A percentile compares a stretch with the other conserved stretches of the same genome.
Evolutionary conservation across 768 basidiomycete genomes (phyloP).

Genomic region (Suillus discolor): DNA sequence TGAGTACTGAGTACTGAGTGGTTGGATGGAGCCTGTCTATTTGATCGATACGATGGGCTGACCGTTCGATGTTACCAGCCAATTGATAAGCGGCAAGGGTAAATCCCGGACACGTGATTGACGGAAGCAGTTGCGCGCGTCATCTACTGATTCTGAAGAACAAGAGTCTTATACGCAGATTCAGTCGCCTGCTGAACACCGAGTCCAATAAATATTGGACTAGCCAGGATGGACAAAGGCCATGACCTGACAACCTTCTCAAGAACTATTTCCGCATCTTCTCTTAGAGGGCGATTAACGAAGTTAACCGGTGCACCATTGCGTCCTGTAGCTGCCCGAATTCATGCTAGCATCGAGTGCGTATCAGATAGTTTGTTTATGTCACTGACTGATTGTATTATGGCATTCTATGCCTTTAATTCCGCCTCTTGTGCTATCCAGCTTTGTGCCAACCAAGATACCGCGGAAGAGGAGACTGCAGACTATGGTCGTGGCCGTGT

Average conservation of each 20-base stretch:
- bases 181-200: slow-evolving; percentile 8
- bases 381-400: not conserved
- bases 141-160: too few species aligned
- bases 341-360: slow-evolving; percentile 76
- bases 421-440: slow-evolving; percentile 26
- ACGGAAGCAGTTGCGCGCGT: not conserved
- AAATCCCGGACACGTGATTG: not conserved
- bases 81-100: not conserved
- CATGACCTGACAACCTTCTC: slow-evolving; percentile 39
- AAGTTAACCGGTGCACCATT: slow-evolving; percentile 60
- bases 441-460: slow-evolving; percentile 86
- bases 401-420: not conserved
- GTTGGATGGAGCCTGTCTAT: not conserved
- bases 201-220: not conserved
- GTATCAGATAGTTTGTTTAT: slow-evolving; percentile 29
- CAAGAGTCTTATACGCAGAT: not conserved
- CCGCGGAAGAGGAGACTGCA: slow-evolving; percentile 86
- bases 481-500: slow-evolving; percentile 84
- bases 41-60: not conserved
- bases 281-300: slow-evolving; percentile 64
- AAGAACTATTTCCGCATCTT: slow-evolving; percentile 59
- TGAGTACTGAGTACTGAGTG: not conserved
- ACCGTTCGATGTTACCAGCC: not conserved
- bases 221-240: slow-evolving; percentile 33
- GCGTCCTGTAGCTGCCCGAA: slow-evolving; percentile 61